These are phyloP conservation scores for Micractinium conductrix DNA, from an alignment of 139 green algal species.

Conservation along the genomic window DNA sequence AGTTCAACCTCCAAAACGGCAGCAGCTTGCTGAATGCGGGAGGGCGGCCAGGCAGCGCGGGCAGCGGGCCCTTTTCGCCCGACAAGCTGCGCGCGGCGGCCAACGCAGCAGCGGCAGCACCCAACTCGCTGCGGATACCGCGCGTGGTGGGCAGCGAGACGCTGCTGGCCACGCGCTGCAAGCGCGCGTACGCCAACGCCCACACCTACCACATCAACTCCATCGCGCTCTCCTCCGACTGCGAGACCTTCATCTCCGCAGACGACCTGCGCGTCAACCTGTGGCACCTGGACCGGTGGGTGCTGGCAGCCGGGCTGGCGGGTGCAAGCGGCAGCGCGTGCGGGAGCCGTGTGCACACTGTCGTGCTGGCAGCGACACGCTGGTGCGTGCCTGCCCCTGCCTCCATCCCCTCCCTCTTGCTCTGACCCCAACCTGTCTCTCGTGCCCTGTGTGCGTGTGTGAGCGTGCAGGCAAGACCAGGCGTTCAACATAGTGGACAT, in stretches of 20 bases:
- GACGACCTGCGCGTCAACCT: slow-evolving; percentile 96
- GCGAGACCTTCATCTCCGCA: slow-evolving; percentile 95
- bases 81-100: slow-evolving; percentile 21
- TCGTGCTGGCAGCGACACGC: neutral
- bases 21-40: slow-evolving; percentile 45
- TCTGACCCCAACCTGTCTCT: neutral
- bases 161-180: slow-evolving; percentile 67
- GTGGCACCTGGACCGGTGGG: slow-evolving; percentile 93
- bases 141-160: slow-evolving; percentile 44
- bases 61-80: neutral
- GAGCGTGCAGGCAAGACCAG: slow-evolving; percentile 59
- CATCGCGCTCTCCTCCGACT: slow-evolving; percentile 87
- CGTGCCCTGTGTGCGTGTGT: neutral
- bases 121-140: slow-evolving; percentile 48
- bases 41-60: slow-evolving; percentile 2
- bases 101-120: neutral
- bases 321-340: too few relatives aligned
- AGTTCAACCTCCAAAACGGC: slow-evolving; percentile 85
- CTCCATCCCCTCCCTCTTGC: too few relatives aligned
- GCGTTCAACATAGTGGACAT: slow-evolving; percentile 99
- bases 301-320: too few relatives aligned
- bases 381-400: neutral
- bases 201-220: slow-evolving; percentile 99
- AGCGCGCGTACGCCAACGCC: slow-evolving; percentile 88
- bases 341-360: too few relatives aligned